Percentiles rank a stretch among this genome's conserved stretches.
phyloP scores from a whole-genome alignment of 2,329 filamentous ascomycete species.

The Aquanectria penicillioides region DNA sequence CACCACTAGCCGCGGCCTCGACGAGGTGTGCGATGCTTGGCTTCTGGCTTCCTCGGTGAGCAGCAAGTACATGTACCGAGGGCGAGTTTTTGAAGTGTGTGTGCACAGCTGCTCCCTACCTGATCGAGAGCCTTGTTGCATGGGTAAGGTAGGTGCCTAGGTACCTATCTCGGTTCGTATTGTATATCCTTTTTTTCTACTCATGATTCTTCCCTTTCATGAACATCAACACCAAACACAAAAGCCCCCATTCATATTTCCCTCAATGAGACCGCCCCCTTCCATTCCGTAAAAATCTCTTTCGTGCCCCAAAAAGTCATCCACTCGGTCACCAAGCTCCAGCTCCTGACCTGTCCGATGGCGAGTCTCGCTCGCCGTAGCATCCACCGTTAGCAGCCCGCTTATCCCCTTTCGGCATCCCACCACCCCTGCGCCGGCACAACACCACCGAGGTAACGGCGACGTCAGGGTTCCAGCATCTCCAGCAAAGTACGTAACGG shows the following conservation, averaged over 20 bases:
- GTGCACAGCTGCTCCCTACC: not conserved
- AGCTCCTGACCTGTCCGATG: slow-evolving; percentile 18
- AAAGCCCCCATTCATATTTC: too few relatives aligned
- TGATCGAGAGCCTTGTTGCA: too few relatives aligned
- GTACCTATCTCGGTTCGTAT: too few relatives aligned
- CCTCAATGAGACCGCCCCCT: too few relatives aligned
- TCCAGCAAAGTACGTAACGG: slow-evolving; percentile 15
- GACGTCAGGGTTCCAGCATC: too few relatives aligned
- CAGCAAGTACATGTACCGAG: not conserved
- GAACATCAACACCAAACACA: too few relatives aligned
- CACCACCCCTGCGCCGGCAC: slow-evolving; percentile 27
- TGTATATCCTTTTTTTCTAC: too few relatives aligned
- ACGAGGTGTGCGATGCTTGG: slow-evolving; percentile 16
- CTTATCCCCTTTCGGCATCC: slow-evolving; percentile 30
- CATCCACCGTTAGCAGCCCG: slow-evolving; percentile 31
- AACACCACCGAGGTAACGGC: slow-evolving; percentile 35
- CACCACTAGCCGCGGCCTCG: slow-evolving; percentile 19
- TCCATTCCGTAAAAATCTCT: not conserved
- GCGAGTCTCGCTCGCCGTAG: not conserved
- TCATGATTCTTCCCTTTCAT: too few relatives aligned
- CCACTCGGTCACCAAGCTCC: slow-evolving; percentile 12
- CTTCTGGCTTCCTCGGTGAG: slow-evolving; percentile 18
- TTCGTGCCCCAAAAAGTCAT: not conserved
- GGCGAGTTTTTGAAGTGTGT: not conserved
- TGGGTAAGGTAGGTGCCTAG: too few relatives aligned